Evolutionary conservation across 805 yeast species (phyloP).

Genomic region (Candida succiphila): DNA sequence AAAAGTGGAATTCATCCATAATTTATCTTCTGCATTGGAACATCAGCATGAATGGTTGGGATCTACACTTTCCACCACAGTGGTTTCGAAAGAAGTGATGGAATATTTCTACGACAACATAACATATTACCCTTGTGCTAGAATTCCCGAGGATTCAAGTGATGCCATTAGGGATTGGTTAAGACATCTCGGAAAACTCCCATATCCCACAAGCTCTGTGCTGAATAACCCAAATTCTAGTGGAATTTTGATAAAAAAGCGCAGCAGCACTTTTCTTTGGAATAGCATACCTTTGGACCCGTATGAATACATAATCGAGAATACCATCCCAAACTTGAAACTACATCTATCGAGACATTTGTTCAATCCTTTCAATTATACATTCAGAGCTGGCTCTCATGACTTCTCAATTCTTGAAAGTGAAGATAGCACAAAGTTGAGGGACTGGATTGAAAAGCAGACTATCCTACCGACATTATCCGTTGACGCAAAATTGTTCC

Average conservation of each 20-base stretch:
- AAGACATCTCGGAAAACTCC: slow-evolving; percentile 7
- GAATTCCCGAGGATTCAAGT: slow-evolving; percentile 19
- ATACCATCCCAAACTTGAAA: slow-evolving; percentile 13
- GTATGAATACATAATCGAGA: slow-evolving; percentile 23
- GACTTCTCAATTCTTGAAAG: too few species aligned
- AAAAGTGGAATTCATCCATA: slow-evolving; percentile 48
- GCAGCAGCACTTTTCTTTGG: slow-evolving; percentile 23
- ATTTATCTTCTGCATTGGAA: slow-evolving; percentile 15
- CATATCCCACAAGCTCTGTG: slow-evolving; percentile 18
- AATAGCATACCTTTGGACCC: slow-evolving; percentile 21
- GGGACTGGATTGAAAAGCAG: too few species aligned
- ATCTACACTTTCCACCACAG: slow-evolving; percentile 3
- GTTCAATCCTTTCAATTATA: slow-evolving; percentile 18
- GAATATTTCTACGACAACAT: slow-evolving; percentile 62
- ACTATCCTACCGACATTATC: too few species aligned
- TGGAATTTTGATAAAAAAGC: slow-evolving; percentile 9
- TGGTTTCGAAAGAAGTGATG: slow-evolving; percentile 29
- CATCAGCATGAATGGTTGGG: slow-evolving; percentile 10
- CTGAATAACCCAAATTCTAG: slow-evolving; percentile 6
- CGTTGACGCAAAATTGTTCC: too few species aligned
- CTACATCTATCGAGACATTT: slow-evolving; percentile 7
- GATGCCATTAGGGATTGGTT: slow-evolving; percentile 12
- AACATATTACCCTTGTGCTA: slow-evolving; percentile 46
- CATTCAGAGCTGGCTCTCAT: too few species aligned
- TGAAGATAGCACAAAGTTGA: too few species aligned